These are phyloP conservation scores for Phytophthora pluvialis DNA, from an alignment of 352 stramenopile genomes.

Conservation along the genomic window DNA sequence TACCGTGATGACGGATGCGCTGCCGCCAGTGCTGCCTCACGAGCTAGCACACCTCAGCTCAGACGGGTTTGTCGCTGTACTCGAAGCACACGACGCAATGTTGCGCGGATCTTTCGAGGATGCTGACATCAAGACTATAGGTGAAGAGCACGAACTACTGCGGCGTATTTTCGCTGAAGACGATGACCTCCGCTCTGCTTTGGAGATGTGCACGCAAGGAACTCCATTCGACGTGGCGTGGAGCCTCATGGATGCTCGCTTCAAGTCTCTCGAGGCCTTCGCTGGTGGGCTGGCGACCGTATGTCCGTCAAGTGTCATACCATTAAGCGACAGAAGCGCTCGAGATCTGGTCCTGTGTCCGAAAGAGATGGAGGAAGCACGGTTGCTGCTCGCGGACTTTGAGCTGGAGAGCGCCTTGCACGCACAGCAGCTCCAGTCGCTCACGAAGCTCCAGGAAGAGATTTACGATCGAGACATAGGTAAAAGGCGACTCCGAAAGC, in stretches of 20 bases:
- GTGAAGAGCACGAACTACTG: constrained; percentile 24
- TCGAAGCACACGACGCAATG: constrained; percentile 30
- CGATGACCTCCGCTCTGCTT: constrained; percentile 26
- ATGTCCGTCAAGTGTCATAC: constrained; percentile 14
- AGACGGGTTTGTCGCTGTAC: constrained; percentile 46
- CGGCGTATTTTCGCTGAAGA: constrained; percentile 25
- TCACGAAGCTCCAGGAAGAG: constrained; percentile 28
- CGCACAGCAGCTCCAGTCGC: constrained; percentile 44
- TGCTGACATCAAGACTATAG: constrained; percentile 13
- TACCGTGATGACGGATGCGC: constrained; percentile 9
- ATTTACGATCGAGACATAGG: constrained; percentile 21
- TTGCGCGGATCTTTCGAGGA: constrained; percentile 9
- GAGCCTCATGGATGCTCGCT: constrained; percentile 39
- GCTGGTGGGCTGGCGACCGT: constrained; percentile 56
- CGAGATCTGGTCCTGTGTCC: constrained; percentile 24
- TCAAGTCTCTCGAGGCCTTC: constrained; percentile 51
- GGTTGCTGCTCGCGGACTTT: constrained; percentile 31
- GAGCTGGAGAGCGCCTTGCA: constrained; percentile 44
- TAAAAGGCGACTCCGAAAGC: constrained; percentile 8
- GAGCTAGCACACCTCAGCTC: constrained; percentile 44
- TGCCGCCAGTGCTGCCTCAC: constrained; percentile 49
- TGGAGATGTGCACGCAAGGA: constrained; percentile 27
- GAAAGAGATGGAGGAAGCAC: constrained; percentile 28
- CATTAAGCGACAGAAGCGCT: constrained; percentile 3
- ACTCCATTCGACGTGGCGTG: constrained; percentile 48